Evolutionary conservation across 2,329 filamentous ascomycete genomes (phyloP).

Genomic region (Dendrostoma leiphaemia): DNA sequence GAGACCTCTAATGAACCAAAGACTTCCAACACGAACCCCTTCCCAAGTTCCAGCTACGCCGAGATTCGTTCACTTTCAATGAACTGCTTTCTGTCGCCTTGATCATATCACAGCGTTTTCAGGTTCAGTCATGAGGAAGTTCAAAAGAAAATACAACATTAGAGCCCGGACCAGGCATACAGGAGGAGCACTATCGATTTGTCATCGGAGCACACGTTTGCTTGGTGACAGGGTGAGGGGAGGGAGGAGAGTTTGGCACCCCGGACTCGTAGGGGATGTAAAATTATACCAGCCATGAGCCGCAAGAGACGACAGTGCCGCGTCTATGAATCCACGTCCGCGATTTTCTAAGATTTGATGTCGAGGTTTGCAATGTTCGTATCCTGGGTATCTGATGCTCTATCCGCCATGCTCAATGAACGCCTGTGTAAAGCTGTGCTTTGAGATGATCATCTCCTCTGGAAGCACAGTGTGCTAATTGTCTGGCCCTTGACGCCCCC

Average conservation of each 20-base stretch:
- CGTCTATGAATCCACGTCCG: constrained; percentile 11
- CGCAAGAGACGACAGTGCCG: constrained; percentile 12
- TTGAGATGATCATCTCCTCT: constrained; percentile 31
- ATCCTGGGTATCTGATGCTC: constrained; percentile 12
- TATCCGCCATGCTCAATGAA: no score
- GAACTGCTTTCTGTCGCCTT: not conserved
- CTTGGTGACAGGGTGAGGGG: constrained; percentile 1
- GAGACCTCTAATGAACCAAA: constrained; percentile 47
- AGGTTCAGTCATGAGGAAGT: constrained; percentile 14
- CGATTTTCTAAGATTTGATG: not conserved
- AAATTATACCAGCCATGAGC: constrained; percentile 16
- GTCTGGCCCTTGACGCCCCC: constrained; percentile 85
- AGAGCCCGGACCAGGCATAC: constrained; percentile 18
- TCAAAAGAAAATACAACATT: constrained; percentile 17
- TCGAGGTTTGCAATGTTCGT: not conserved
- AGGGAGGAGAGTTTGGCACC: constrained; percentile 4
- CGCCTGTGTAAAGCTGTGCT: no score
- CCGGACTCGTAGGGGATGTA: constrained; percentile 11
- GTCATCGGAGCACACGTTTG: constrained; percentile 5
- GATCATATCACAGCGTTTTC: constrained; percentile 15
- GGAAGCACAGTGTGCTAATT: constrained; percentile 84
- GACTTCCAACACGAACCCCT: constrained; percentile 22
- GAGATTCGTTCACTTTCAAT: not conserved
- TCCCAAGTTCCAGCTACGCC: not conserved
- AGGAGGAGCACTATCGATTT: constrained; percentile 11